Conservation (phyloP, 176 grass and related monocot species). For the Aegilops tauschii region DNA sequence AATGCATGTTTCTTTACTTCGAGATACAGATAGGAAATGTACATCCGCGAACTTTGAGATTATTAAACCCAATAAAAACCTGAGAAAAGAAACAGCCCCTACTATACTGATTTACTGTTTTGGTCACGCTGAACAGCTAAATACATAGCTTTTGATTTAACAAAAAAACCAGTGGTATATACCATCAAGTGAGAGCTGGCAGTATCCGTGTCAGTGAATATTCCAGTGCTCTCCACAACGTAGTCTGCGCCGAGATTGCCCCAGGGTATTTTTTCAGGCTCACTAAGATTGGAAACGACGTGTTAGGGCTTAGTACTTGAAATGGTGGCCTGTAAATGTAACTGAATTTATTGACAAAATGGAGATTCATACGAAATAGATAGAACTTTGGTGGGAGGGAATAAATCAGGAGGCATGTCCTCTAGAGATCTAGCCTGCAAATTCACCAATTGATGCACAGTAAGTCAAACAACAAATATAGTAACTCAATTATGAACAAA, state of each 20-base stretch:
- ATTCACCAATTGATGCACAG: not conserved
- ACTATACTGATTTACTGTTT: not conserved
- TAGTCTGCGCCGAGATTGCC: not conserved
- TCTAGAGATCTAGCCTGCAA: not conserved
- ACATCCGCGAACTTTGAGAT: not conserved
- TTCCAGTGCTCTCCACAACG: not conserved
- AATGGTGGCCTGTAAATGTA: not conserved
- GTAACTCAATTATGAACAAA: not conserved
- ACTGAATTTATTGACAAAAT: not conserved
- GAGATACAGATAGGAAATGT: not conserved
- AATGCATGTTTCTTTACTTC: not conserved
- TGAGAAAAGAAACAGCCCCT: not conserved
- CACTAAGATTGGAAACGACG: not conserved
- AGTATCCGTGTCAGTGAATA: not conserved
- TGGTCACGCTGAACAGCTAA: not conserved
- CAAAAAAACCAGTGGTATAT: not conserved
- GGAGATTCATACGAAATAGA: not conserved
- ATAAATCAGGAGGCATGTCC: slow-evolving; percentile 12
- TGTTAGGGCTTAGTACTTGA: not conserved
- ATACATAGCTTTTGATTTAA: not conserved
- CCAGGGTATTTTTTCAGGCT: not conserved
- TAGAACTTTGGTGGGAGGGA: not conserved
- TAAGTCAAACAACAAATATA: not conserved
- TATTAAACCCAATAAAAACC: not conserved
- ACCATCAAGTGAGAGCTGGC: not conserved